Percentiles rank a stretch among this genome's conserved stretches.
These are phyloP conservation scores for Auxenochlorella pyrenoidosa DNA, from an alignment of 139 green algal species.

Conservation along the genomic window DNA sequence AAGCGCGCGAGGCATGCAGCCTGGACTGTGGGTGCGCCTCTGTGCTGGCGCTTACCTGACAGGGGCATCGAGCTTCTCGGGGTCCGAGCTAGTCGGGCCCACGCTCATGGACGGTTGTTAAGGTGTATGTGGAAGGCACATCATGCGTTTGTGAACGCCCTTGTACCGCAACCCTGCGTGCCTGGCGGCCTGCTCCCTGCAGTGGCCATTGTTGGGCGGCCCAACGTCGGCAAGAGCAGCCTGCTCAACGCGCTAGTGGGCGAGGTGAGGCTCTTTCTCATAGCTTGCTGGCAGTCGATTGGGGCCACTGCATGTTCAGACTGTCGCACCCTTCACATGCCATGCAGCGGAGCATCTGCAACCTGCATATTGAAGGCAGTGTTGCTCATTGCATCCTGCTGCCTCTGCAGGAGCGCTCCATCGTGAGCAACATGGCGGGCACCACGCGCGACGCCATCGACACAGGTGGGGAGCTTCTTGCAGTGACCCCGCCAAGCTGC, in stretches of 20 bases:
- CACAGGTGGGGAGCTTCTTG: constrained; percentile 44
- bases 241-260: constrained; percentile 93
- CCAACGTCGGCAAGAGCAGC: constrained; percentile 96
- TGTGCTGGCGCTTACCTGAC: too few species aligned
- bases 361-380: neutral
- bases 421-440: constrained; percentile 93
- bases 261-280: neutral
- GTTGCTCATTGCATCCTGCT: neutral
- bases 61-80: too few species aligned
- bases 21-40: too few species aligned
- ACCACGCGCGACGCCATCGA: constrained; percentile 98
- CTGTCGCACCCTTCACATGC: neutral
- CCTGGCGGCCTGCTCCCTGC: neutral
- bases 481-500: too few species aligned
- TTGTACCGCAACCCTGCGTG: too few species aligned
- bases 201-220: constrained; percentile 95
- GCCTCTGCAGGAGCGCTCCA: constrained; percentile 77
- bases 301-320: neutral
- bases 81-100: too few species aligned
- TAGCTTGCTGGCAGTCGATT: too few species aligned
- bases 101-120: too few species aligned
- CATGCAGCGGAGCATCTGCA: too few species aligned
- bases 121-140: too few species aligned
- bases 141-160: too few species aligned
- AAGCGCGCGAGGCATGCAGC: too few species aligned